Percentiles rank a stretch among this genome's conserved stretches.
Conservation (phyloP, 208 protist species). For the Trichomonas tenax region DNA sequence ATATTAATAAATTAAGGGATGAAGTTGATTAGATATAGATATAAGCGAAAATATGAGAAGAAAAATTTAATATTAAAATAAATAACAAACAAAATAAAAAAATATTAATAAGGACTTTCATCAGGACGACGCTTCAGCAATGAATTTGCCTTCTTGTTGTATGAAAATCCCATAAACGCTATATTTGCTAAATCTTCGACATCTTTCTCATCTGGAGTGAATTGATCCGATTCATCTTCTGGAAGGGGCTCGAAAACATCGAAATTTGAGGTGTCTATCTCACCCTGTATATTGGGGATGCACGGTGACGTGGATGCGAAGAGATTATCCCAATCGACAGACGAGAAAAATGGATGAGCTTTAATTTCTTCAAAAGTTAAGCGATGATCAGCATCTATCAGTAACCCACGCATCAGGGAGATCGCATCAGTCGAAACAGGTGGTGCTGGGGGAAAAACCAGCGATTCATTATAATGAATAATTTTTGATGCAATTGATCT, state of each 20-base stretch:
- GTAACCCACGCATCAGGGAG: not conserved
- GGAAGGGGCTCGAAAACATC: not conserved
- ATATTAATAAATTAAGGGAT: too few species aligned
- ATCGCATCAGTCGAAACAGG: not conserved
- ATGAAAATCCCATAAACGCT: slow-evolving; percentile 8
- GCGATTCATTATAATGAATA: not conserved
- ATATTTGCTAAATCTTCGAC: not conserved
- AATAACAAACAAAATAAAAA: not conserved
- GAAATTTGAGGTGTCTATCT: not conserved
- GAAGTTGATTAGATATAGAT: too few species aligned
- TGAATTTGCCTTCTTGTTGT: not conserved
- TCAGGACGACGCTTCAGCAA: not conserved
- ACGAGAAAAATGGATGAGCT: not conserved
- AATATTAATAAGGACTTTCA: not conserved
- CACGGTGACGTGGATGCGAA: not conserved
- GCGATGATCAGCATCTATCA: not conserved
- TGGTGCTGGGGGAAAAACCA: not conserved
- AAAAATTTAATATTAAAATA: not conserved
- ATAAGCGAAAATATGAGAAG: not conserved
- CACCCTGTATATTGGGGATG: not conserved
- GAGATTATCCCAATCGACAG: not conserved
- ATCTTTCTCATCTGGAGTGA: not conserved
- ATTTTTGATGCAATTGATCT: not conserved
- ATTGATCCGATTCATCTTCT: not conserved
- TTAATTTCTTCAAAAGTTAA: not conserved